Conservation (phyloP, 2,329 filamentous ascomycete species). For the Diaporthe sp. region DNA sequence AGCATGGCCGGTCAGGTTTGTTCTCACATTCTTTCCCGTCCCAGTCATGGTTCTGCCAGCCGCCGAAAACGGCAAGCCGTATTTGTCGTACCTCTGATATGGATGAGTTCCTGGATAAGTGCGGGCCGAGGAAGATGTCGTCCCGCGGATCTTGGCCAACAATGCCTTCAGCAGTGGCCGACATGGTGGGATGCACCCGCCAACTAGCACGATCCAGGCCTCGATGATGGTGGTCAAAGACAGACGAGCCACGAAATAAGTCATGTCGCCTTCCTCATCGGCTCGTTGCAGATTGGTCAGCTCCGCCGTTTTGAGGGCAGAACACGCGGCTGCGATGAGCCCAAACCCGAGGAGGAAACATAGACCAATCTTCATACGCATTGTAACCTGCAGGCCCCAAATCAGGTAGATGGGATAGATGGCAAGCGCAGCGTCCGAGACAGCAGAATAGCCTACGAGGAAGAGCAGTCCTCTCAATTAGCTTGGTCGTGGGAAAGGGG, state of each 20-base stretch:
- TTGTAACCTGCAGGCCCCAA: slow-evolving; percentile 2
- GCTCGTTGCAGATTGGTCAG: slow-evolving; percentile 11
- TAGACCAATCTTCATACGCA: slow-evolving; percentile 30
- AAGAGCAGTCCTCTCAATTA: neutral
- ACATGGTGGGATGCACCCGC: slow-evolving; percentile 23
- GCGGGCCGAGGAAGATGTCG: neutral
- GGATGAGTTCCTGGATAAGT: neutral
- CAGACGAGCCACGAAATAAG: slow-evolving; percentile 16
- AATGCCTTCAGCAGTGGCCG: slow-evolving; percentile 12
- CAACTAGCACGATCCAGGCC: slow-evolving; percentile 34
- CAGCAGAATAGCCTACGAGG: slow-evolving; percentile 23
- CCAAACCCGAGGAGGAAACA: slow-evolving; percentile 24
- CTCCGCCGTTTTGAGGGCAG: slow-evolving; percentile 18
- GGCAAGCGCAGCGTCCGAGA: slow-evolving; percentile 18
- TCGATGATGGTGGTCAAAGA: slow-evolving; percentile 15
- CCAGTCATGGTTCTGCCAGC: neutral
- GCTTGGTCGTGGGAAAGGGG: neutral
- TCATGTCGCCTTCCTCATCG: slow-evolving; percentile 10
- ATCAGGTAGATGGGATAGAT: slow-evolving; percentile 34
- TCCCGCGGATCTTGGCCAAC: neutral
- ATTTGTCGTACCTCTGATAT: slow-evolving; percentile 23
- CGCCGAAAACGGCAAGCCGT: neutral
- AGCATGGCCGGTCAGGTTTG: neutral
- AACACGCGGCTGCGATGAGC: slow-evolving; percentile 21
- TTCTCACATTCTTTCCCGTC: neutral